Evolutionary conservation across 108 stramenopile genomes (phyloP), one percentile per base, ranked within the genome.

Genomic region (Cafeteria roenbergensis): DNA sequence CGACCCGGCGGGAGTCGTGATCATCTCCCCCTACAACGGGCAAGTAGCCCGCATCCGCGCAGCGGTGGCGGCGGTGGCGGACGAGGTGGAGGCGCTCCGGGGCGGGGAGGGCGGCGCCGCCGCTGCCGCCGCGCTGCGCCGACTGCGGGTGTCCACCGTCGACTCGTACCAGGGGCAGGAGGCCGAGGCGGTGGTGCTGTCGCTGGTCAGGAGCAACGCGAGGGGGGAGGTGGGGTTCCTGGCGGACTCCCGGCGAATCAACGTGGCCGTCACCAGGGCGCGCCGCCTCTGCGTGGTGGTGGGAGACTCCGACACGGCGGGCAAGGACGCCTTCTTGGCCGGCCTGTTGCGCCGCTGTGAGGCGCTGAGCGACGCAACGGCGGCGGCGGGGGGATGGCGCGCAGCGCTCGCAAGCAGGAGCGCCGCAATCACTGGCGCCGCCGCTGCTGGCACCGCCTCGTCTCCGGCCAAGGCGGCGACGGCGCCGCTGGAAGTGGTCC

Each of bases 141-240:
- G 87, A 21, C 61, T 96, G 58, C 93, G 95, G 54, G 88, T 95
- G 32, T 80, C 89, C 27, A 86, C 89, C 35, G 95, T 99, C 14
- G 98, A 99, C 75, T 94, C 95, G 17, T 97, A 94, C 62, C 98
- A 99, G 69, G 98, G 95, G 20, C 95, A 95, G 17, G 95, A 99
- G 73, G 80, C 89, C 22, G 98, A 99, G 54, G 91, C 88, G 34
- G 90, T 99, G 54, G 81, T 99, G 12, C 70, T 99, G 14, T 90
- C 87, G 69, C 76, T 99, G 14, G 95, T 97, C 20, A 84, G 98
- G 65, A 90, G 88, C 66, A 99, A 97, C 74, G 76, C 78, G 65
- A 79, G 87, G 57, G 86, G 88, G 0, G 73, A 79, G 29, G 91
- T 99, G 59, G 98, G 98, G 0, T 99, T 99, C 73, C 78, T 99